Base-by-base conservation (phyloP, 1,139 yeast species). In the Yarrowia galli region DNA sequence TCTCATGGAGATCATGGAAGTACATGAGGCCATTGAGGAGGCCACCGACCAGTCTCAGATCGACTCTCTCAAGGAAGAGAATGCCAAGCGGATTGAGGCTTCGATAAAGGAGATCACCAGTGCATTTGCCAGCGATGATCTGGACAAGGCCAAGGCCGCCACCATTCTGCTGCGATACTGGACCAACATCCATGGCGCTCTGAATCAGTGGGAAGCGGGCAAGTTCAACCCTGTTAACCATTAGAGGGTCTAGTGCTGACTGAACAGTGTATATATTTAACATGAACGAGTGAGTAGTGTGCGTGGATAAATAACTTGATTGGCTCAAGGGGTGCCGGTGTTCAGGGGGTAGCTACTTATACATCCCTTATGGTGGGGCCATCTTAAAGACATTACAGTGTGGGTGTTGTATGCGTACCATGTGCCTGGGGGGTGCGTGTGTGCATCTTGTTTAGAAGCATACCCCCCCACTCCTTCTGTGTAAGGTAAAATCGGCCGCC, bases 81-180 rank as follows among this genome's bases (percentile, higher is more conserved):
- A 91, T 72, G 82, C 85, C 49, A 77, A 70, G 40, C 79, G 92
- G 48, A 85, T 91, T 23, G 74, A 76, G 1, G 72, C 75, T 1
- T 74, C 83, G 2, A 86, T 84, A 25, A 70, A 76, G 1, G 70
- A 69, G 3, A 75, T 85, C 65, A 79, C 78, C 2, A 70, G 73
- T 6, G 80, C 83, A 6, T 83, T 83, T 70, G 72, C 73, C 1
- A 43, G 69, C 0, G 76, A 78, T 23, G 81, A 86, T 67, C 84
- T 88, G 82, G 84, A 85, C 25, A 75, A 76, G 1, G 89, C 96
- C 32, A 85, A 89, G 69, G 78, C 84, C 69, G 87, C 87, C 70
- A 89, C 96, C 0, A 85, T 92, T 36, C 84, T 85, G 71, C 79
- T 95, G 71, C 91, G 91, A 75, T 95, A 92, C 75, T 93, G 97